A percentile compares a stretch with the other conserved stretches of the same genome.
Evolutionary conservation across 495 filamentous ascomycete species (phyloP).

Genomic region (Tuber borchii): DNA sequence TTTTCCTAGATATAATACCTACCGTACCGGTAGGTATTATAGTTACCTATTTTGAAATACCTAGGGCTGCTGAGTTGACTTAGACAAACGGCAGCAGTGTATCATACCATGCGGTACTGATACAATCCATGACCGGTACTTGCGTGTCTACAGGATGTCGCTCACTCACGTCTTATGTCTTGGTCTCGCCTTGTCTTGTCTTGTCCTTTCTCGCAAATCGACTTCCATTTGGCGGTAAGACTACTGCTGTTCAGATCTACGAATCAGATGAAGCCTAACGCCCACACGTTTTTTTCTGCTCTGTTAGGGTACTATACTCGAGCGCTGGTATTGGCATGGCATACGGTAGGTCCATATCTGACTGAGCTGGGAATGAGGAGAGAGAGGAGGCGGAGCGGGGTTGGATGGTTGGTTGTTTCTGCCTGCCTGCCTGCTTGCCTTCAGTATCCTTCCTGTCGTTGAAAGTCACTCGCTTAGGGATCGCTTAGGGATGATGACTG

Average conservation of each 20-base stretch:
- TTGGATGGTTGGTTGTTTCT: background rate
- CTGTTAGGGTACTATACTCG: background rate
- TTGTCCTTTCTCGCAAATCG: background rate
- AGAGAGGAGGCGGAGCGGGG: background rate
- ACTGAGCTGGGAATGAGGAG: background rate
- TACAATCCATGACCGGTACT: background rate
- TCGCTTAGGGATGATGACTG: background rate
- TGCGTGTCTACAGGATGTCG: background rate
- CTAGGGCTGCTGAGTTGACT: background rate
- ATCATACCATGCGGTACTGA: background rate
- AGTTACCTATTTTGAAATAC: no score
- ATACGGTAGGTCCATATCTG: background rate
- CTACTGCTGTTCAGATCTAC: background rate
- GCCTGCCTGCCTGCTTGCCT: background rate
- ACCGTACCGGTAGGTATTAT: no score
- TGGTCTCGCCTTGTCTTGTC: background rate
- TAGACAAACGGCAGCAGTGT: background rate
- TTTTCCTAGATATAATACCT: no score
- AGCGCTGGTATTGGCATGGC: no score
- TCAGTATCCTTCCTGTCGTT: background rate
- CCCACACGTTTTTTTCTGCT: background rate
- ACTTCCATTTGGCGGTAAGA: background rate
- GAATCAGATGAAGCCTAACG: background rate
- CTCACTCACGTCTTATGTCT: background rate
- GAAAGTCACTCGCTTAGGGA: background rate